These are phyloP conservation scores for Actinomortierella wolfii DNA, from an alignment of 371 early-diverging fungal species.

Conservation along the genomic window DNA sequence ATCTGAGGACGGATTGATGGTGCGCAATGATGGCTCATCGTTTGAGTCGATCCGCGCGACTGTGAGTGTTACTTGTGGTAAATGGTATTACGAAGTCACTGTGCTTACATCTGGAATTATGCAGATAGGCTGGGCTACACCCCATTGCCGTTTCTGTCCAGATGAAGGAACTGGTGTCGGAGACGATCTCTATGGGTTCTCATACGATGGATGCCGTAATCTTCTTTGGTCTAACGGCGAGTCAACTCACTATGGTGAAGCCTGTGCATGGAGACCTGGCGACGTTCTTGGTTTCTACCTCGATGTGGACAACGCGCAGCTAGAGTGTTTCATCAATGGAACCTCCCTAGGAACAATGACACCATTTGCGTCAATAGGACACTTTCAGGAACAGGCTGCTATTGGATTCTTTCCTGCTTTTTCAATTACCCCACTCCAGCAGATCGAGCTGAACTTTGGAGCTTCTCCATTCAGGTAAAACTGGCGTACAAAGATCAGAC, in stretches of 20 bases:
- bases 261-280: slow-evolving; percentile 33
- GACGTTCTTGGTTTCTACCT: slow-evolving; percentile 39
- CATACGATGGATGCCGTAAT: slow-evolving; percentile 64
- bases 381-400: slow-evolving; percentile 25
- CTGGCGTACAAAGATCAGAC: not conserved
- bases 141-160: slow-evolving; percentile 62
- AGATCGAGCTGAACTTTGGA: slow-evolving; percentile 41
- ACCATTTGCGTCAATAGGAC: slow-evolving; percentile 20
- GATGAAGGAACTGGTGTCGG: slow-evolving; percentile 70
- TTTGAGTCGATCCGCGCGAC: slow-evolving; percentile 49
- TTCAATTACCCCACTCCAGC: slow-evolving; percentile 41
- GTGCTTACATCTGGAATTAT: slow-evolving; percentile 63
- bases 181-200: slow-evolving; percentile 64
- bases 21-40: slow-evolving; percentile 46
- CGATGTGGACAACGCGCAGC: slow-evolving; percentile 31
- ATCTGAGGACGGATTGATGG: slow-evolving; percentile 43
- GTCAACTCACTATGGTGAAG: slow-evolving; percentile 28
- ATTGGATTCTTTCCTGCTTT: slow-evolving; percentile 38
- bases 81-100: slow-evolving; percentile 68
- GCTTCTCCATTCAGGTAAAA: slow-evolving; percentile 36
- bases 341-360: slow-evolving; percentile 16
- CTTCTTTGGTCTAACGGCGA: slow-evolving; percentile 55
- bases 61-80: slow-evolving; percentile 47
- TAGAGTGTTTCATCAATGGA: slow-evolving; percentile 41
- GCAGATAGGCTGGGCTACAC: slow-evolving; percentile 71